Evolutionary conservation across 306 rosid genomes (phyloP).

Genomic region (Pyrus pyrifolia): DNA sequence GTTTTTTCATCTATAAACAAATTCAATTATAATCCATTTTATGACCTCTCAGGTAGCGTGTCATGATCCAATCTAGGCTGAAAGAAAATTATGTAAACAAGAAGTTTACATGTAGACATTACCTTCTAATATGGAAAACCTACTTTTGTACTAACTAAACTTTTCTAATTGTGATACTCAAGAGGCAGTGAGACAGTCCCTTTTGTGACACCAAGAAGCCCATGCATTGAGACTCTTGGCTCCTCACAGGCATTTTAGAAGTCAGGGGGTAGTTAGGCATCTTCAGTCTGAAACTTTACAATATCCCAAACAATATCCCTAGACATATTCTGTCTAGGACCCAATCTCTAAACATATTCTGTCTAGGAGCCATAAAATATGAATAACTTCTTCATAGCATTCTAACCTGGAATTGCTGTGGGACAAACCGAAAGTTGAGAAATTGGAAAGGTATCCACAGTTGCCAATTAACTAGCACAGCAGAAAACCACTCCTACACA

Average conservation of each 20-base stretch:
- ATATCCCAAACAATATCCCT: background rate
- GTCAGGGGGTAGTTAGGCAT: background rate
- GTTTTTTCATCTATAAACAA: background rate
- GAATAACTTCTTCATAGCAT: background rate
- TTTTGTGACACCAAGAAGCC: background rate
- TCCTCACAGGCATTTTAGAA: background rate
- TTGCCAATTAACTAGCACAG: slow-evolving; percentile 86
- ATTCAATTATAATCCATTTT: background rate
- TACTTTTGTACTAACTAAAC: background rate
- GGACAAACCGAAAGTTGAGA: slow-evolving; percentile 91
- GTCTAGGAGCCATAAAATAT: background rate
- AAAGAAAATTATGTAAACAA: background rate
- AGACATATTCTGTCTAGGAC: background rate
- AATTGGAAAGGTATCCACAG: slow-evolving; percentile 98
- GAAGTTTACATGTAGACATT: background rate
- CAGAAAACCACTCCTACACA: slow-evolving; percentile 85
- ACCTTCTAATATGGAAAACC: background rate
- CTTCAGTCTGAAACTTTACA: background rate
- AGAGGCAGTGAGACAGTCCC: background rate
- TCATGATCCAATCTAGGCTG: background rate
- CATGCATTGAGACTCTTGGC: background rate
- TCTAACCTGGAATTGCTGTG: slow-evolving; percentile 93
- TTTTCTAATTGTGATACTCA: background rate
- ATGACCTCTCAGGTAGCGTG: background rate
- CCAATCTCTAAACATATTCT: background rate